phyloP scores from a whole-genome alignment of 2,329 filamentous ascomycete species.

The Verticillium tricorpus region DNA sequence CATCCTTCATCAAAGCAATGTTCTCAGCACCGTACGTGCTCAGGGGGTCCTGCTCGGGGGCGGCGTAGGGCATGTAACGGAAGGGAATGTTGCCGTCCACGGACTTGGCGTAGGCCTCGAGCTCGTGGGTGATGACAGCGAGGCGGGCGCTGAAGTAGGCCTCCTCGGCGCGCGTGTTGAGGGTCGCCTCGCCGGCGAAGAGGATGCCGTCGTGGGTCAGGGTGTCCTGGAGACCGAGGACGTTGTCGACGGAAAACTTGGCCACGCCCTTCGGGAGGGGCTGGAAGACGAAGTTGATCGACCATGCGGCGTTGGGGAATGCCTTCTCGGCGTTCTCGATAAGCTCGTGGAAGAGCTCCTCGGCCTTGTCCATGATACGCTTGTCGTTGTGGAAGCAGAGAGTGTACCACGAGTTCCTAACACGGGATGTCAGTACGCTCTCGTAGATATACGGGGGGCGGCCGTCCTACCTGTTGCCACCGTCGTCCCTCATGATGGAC shows the following conservation, averaged over 20 bases:
- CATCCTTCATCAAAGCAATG: slow-evolving; percentile 18
- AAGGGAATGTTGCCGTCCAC: slow-evolving; percentile 17
- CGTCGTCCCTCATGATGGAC: slow-evolving; percentile 5
- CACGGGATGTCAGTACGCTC: not conserved
- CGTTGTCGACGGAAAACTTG: slow-evolving; percentile 3
- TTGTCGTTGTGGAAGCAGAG: slow-evolving; percentile 4
- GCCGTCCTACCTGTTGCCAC: not conserved
- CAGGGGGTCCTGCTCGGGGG: slow-evolving; percentile 21
- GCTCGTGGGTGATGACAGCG: slow-evolving; percentile 20
- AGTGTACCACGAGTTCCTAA: slow-evolving; percentile 4
- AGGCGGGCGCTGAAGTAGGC: slow-evolving; percentile 24
- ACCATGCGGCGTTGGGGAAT: slow-evolving; percentile 2
- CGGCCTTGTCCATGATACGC: slow-evolving; percentile 5
- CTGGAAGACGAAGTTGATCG: slow-evolving; percentile 12
- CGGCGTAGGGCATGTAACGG: slow-evolving; percentile 31
- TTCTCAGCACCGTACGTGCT: slow-evolving; percentile 27
- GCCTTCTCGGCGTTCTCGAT: not conserved
- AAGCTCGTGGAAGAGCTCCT: slow-evolving; percentile 2
- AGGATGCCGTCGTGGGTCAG: not conserved
- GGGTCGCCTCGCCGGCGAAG: not conserved
- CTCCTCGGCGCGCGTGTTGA: slow-evolving; percentile 19
- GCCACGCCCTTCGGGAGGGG: slow-evolving; percentile 8
- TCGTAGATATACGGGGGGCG: not conserved
- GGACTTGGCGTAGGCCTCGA: slow-evolving; percentile 15
- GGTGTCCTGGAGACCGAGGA: slow-evolving; percentile 1